These are phyloP conservation scores for Leptographium flavum DNA, from an alignment of 2,329 filamentous ascomycete genomes.

Conservation along the genomic window DNA sequence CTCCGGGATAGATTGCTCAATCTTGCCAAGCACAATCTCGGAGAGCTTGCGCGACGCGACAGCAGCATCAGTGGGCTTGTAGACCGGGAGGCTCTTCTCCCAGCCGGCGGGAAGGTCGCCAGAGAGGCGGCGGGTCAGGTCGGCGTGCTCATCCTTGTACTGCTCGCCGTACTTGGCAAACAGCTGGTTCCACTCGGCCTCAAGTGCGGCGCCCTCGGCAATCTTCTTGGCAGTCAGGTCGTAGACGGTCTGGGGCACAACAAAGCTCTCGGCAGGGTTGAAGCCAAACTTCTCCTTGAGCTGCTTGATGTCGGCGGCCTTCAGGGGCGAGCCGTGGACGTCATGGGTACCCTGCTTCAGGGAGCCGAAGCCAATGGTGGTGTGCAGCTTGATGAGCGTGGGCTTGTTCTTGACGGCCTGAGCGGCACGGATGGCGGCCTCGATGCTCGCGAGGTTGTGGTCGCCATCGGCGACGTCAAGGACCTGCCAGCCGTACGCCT, in stretches of 20 bases:
- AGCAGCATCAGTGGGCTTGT: constrained; percentile 73
- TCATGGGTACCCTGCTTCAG: constrained; percentile 83
- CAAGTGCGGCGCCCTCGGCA: constrained; percentile 70
- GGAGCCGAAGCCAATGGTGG: constrained; percentile 94
- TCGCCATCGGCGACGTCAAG: constrained; percentile 77
- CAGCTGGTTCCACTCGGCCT: constrained; percentile 91
- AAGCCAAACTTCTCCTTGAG: constrained; percentile 95
- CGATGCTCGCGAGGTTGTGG: constrained; percentile 73
- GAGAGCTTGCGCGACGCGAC: constrained; percentile 93
- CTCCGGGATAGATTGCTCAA: constrained; percentile 73
- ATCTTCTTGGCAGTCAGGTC: constrained; percentile 78
- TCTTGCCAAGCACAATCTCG: constrained; percentile 80
- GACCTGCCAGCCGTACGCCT: constrained; percentile 94
- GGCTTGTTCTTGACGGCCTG: constrained; percentile 92
- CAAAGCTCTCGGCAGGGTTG: constrained; percentile 85
- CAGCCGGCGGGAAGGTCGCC: constrained; percentile 87
- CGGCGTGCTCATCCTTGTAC: constrained; percentile 64
- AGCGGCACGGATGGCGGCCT: constrained; percentile 73
- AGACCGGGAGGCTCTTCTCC: constrained; percentile 85
- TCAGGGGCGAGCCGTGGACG: constrained; percentile 92
- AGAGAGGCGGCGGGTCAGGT: constrained; percentile 66
- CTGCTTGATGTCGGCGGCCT: constrained; percentile 84
- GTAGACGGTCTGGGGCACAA: constrained; percentile 88
- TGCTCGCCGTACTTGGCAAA: constrained; percentile 73
- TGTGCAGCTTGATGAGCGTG: constrained; percentile 89